These are phyloP conservation scores for Actinidia arguta DNA, from an alignment of 179 eudicot genomes.

Conservation along the genomic window DNA sequence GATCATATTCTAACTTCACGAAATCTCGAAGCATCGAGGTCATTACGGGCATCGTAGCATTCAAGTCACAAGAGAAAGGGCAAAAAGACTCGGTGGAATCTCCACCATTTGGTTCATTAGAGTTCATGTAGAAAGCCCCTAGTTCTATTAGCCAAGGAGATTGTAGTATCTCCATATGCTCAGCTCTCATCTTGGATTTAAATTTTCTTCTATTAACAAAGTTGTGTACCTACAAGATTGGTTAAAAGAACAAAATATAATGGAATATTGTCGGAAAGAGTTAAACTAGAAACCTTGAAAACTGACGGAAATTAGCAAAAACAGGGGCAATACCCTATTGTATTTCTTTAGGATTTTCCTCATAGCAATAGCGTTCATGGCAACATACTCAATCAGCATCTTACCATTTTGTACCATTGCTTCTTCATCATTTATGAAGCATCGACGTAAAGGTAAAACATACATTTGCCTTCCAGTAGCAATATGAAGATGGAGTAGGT, in stretches of 20 bases:
- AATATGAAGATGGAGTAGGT: constrained; percentile 37
- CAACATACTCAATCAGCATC: constrained; percentile 35
- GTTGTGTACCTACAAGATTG: constrained; percentile 29
- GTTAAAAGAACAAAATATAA: not conserved
- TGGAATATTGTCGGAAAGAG: not conserved
- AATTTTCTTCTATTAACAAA: constrained; percentile 38
- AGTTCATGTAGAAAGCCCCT: constrained; percentile 42
- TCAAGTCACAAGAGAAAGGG: constrained; percentile 35
- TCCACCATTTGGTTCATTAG: constrained; percentile 24
- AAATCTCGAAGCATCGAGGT: constrained; percentile 35
- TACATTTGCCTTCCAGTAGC: constrained; percentile 30
- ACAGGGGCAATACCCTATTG: constrained; percentile 29
- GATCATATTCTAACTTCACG: constrained; percentile 36
- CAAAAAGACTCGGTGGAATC: constrained; percentile 7
- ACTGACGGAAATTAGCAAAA: not conserved
- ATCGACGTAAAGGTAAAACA: constrained; percentile 22
- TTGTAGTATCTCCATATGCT: constrained; percentile 40
- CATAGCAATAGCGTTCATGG: constrained; percentile 46
- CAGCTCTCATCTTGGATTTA: constrained; percentile 30
- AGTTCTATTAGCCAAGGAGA: constrained; percentile 48
- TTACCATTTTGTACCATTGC: constrained; percentile 31
- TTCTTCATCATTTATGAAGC: constrained; percentile 33
- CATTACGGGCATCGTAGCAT: constrained; percentile 23
- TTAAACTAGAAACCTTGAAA: not conserved
- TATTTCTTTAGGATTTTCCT: constrained; percentile 44